Evolutionary conservation across 192 early-diverging fungal species (phyloP), one percentile per base, ranked within the genome.

Genomic region (Backusella morwellensis): DNA sequence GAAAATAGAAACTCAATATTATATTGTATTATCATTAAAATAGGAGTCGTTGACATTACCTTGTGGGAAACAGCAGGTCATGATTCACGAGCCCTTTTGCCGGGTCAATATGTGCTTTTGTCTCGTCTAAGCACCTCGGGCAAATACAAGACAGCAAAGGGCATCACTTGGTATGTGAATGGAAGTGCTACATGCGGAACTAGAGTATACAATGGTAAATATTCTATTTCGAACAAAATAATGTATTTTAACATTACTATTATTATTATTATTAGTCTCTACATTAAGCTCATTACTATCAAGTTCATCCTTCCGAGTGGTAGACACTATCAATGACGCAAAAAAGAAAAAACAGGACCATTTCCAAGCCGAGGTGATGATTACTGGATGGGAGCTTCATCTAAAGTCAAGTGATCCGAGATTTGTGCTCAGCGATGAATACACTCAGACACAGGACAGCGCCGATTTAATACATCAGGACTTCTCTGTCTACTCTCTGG

Each of bases 1-100:
- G 70, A 71, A 70, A 23, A 23, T 42, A 41, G 7, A 73, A 56
- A 56, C 26, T 40, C 26, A 73, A 54, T 32, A 32, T 32, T 32
- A 32, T 32, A 32, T 32, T 32, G 4, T 50, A 59, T 11, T 66
- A 15, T n/a, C 7, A 21, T 15, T 40, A 34, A 35, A 38, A 34
- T 19, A 75, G 75, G 75, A 4, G 70, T 59, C 14, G 69, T 80
- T 17, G 78, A 80, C 52, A 44, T 80, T 35, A 80, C 78, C 29
- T 44, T 80, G 8, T 80, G 78, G 78, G 78, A 80, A 40, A 32
- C 69, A 15, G 74, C 66, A 15, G 78, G 78, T 4, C 73, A 59
- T 63, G 38, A 36, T 40, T 42, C 78, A 36, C 68, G 78, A 3
- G 17, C 54, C 29, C 35, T 75, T 40, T 71, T 70, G 42, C 40